Base-by-base conservation (phyloP, 768 basidiomycete species). In the Daedaleopsis nitida region DNA sequence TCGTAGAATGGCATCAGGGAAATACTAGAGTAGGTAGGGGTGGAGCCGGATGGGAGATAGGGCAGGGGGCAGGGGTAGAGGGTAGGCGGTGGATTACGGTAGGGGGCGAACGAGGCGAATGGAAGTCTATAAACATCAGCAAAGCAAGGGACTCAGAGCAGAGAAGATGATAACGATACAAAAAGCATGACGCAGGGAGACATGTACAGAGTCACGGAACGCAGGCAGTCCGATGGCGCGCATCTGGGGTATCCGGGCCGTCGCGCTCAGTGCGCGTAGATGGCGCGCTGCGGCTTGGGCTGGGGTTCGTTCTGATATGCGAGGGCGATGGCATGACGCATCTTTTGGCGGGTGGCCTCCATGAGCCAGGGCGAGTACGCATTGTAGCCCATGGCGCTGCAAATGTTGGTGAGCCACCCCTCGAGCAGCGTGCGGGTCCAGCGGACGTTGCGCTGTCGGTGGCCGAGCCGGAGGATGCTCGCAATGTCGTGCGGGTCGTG, bases 401-500 rank as follows among this genome's bases (percentile, higher is more conserved):
- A 89, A 16, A 82, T 75, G 0, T 75, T 76, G 35, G 76, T 69
- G 17, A 91, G 73, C 87, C 87, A 90, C 3, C 67, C 57, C 67
- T 88, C 84, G 57, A 91, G 75, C 19, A 77, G 67, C 1, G 78
- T 73, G 2, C 78, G 73, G 0, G 81, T 85, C 89, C 88, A 90
- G 19, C 77, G 74, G 0, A 81, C 76, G 10, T 78, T 76, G 16
- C 83, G 82, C 49, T 83, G 72, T 43, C 75, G 74, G 1, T 80
- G 81, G 1, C 87, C 87, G 59, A 86, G 83, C 57, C 83, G 80
- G n/a, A 90, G 78, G 45, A 89, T 77, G n/a, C 86, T 76, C 50
- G 84, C 85, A 59, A 89, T 87, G 70, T 91, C 88, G 1, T 70
- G 77, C 1, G 86, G 82, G 70, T 90, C 89, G 62, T 81, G 79